A percentile compares a stretch with the other conserved stretches of the same genome.
phyloP scores from a whole-genome alignment of 441 rosid species.

The Euphorbia celastroides region DNA sequence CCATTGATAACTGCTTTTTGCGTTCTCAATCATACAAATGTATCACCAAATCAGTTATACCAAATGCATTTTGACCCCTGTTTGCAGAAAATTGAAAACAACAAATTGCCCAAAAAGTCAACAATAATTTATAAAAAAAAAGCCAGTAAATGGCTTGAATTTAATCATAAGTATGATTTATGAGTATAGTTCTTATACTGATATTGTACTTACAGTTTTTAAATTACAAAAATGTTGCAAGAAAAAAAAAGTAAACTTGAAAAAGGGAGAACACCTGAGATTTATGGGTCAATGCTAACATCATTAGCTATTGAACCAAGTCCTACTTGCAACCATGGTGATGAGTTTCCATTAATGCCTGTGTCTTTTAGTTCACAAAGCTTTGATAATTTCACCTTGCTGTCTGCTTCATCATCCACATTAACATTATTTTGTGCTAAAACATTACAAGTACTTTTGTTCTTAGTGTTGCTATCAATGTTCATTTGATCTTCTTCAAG shows the following conservation, averaged over 20 bases:
- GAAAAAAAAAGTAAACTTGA: too few relatives aligned
- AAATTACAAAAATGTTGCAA: not conserved
- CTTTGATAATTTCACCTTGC: conserved; percentile 57
- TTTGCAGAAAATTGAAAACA: too few relatives aligned
- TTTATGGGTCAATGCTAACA: conserved; percentile 27
- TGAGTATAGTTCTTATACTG: not conserved
- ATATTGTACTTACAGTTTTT: not conserved
- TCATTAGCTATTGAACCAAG: conserved; percentile 44
- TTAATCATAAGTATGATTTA: not conserved
- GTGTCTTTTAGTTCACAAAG: conserved; percentile 58
- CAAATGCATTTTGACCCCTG: too few relatives aligned
- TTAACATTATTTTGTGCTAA: conserved; percentile 13
- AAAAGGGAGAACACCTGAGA: not conserved
- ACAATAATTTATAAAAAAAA: not conserved
- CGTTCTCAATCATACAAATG: too few relatives aligned
- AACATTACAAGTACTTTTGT: conserved; percentile 8
- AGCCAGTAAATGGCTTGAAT: not conserved
- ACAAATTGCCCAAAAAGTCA: not conserved
- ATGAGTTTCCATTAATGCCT: conserved; percentile 42
- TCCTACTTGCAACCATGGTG: conserved; percentile 84
- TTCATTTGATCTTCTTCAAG: conserved; percentile 10
- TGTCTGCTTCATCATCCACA: conserved; percentile 55
- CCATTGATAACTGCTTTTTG: too few relatives aligned
- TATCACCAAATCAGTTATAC: too few relatives aligned
- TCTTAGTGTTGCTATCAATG: conserved; percentile 3